These are phyloP conservation scores for Arthromyces matolae DNA, from an alignment of 768 basidiomycete genomes.

Conservation along the genomic window DNA sequence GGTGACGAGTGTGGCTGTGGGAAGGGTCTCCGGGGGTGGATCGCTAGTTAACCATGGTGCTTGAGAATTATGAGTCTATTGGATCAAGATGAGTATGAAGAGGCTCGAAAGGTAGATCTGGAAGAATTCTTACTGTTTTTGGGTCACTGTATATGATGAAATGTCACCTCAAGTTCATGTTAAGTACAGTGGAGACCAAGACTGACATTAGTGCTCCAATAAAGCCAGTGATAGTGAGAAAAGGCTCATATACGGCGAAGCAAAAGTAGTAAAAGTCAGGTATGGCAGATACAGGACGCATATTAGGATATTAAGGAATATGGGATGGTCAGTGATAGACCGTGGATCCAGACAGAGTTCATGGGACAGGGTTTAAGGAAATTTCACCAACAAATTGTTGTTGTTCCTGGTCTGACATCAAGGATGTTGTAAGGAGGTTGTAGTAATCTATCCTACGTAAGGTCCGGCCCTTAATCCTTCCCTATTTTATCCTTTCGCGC, in stretches of 20 bases:
- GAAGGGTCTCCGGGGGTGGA: slow-evolving; percentile 47
- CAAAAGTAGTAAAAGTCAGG: slow-evolving; percentile 70
- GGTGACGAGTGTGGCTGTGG: slow-evolving; percentile 64
- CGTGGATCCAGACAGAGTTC: slow-evolving; percentile 8
- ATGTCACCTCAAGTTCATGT: slow-evolving; percentile 1
- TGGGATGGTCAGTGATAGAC: slow-evolving; percentile 2
- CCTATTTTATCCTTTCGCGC: slow-evolving; percentile 18
- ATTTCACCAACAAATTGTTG: slow-evolving; percentile 18
- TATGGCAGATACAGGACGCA: slow-evolving; percentile 56
- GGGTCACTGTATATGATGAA: slow-evolving; percentile 47
- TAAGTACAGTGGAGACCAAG: background rate
- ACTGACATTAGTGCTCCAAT: slow-evolving; percentile 55
- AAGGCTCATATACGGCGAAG: slow-evolving; percentile 74
- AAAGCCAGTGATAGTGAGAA: slow-evolving; percentile 60
- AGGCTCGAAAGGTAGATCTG: slow-evolving; percentile 1
- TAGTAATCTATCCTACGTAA: slow-evolving; percentile 17
- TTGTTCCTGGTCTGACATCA: slow-evolving; percentile 13
- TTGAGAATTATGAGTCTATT: slow-evolving; percentile 67
- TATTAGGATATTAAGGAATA: too few relatives aligned
- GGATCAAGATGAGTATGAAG: slow-evolving; percentile 4
- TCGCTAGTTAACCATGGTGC: slow-evolving; percentile 62
- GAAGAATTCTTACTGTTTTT: slow-evolving; percentile 44
- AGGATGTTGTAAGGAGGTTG: slow-evolving; percentile 4
- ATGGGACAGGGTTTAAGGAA: slow-evolving; percentile 15
- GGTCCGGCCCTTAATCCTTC: slow-evolving; percentile 37